Conservation (phyloP, 2,329 filamentous ascomycete species). For the Trichoderma simmonsii region DNA sequence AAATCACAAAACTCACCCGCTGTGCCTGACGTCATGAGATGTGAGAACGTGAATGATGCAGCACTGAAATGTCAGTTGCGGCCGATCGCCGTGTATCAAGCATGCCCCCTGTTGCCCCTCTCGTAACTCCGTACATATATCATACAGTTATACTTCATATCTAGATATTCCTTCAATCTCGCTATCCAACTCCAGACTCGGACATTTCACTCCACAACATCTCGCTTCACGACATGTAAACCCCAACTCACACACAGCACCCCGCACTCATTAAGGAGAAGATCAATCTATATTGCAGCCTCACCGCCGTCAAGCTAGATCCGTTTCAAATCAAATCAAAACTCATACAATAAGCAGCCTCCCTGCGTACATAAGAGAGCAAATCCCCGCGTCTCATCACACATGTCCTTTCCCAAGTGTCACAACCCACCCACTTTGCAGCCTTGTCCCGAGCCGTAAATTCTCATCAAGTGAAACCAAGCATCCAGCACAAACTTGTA, state of each 20-base stretch:
- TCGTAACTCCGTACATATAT: too few relatives aligned
- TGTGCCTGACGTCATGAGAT: neutral
- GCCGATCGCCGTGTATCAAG: too few relatives aligned
- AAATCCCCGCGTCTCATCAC: neutral
- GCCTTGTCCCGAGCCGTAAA: neutral
- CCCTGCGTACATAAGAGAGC: neutral
- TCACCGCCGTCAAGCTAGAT: neutral
- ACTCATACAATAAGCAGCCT: neutral
- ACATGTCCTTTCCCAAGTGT: neutral
- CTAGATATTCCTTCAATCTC: too few relatives aligned
- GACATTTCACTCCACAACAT: too few relatives aligned
- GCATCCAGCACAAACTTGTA: neutral
- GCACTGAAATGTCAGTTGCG: neutral
- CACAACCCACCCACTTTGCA: neutral
- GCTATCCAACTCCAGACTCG: too few relatives aligned
- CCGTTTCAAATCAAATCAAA: neutral
- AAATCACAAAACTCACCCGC: constrained; percentile 13
- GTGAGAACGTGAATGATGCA: neutral
- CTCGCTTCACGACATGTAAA: too few relatives aligned
- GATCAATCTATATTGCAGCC: neutral
- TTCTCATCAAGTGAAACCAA: neutral
- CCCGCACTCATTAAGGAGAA: neutral
- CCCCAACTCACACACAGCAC: neutral
- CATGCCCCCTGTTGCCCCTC: too few relatives aligned
- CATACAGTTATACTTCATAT: too few relatives aligned